A percentile compares a stretch with the other conserved stretches of the same genome.
phyloP scores from a whole-genome alignment of 2,329 filamentous ascomycete species.

The Monilinia fructigena region DNA sequence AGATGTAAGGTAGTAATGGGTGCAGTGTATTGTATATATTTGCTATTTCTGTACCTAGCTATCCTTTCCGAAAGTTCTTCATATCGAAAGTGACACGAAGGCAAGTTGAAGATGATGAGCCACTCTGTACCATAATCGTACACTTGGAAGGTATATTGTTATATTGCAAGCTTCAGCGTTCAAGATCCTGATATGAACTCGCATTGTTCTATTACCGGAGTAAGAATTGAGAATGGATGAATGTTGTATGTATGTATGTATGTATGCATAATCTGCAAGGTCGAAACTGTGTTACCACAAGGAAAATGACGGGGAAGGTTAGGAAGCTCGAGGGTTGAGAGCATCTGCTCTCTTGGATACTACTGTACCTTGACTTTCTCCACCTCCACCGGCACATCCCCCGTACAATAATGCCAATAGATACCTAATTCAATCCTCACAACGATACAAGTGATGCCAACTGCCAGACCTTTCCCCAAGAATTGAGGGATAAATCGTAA shows the following conservation, averaged over 20 bases:
- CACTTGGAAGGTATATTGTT: background rate
- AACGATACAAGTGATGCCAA: slow-evolving; percentile 6
- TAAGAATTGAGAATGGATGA: background rate
- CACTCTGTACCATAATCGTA: background rate
- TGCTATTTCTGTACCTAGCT: background rate
- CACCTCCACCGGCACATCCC: background rate
- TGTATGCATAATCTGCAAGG: background rate
- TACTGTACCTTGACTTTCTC: slow-evolving; percentile 1
- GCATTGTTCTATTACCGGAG: background rate
- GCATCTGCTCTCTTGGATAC: too few species aligned
- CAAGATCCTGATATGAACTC: background rate
- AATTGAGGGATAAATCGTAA: background rate
- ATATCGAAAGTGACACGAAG: background rate
- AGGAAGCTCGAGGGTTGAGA: background rate
- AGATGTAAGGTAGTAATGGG: background rate
- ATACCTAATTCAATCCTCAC: too few species aligned
- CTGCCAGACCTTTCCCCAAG: background rate
- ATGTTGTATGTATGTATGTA: background rate
- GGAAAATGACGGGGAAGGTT: background rate
- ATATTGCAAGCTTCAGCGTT: background rate
- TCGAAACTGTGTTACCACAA: background rate
- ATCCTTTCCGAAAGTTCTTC: background rate
- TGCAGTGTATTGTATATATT: background rate
- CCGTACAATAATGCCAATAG: background rate
- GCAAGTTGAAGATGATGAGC: background rate